phyloP scores from a whole-genome alignment of 2,329 filamentous ascomycete genomes.

The Ambrosiella beaveri region DNA sequence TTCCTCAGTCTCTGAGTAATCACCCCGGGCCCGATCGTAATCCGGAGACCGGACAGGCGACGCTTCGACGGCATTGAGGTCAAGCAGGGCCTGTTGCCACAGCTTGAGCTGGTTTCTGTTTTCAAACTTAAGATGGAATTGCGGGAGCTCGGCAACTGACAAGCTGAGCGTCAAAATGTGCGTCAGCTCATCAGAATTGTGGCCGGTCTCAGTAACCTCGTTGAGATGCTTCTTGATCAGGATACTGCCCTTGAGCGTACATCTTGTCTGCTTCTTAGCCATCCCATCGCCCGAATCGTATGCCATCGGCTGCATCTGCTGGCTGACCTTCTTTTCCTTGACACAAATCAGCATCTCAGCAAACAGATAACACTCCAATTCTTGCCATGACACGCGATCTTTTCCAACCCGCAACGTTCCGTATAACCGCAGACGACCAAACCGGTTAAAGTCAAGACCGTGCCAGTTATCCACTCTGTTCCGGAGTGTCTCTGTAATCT shows the following conservation, averaged over 20 bases:
- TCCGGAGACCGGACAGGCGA: conserved; percentile 52
- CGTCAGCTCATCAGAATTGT: conserved; percentile 41
- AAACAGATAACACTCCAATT: conserved; percentile 91
- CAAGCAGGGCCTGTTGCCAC: conserved; percentile 75
- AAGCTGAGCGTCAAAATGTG: conserved; percentile 76
- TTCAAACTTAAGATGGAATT: conserved; percentile 83
- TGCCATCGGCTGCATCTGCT: conserved; percentile 40
- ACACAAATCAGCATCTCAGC: conserved; percentile 99
- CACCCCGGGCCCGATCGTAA: conserved; percentile 46
- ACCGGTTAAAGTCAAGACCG: conserved; percentile 80
- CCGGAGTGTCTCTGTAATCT: conserved; percentile 71
- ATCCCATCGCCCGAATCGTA: conserved; percentile 30
- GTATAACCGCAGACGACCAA: conserved; percentile 80
- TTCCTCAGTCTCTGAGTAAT: conserved; percentile 64
- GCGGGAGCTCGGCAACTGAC: conserved; percentile 78
- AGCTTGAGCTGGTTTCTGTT: conserved; percentile 69
- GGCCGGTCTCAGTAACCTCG: conserved; percentile 56
- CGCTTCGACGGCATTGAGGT: conserved; percentile 57
- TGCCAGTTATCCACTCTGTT: conserved; percentile 97
- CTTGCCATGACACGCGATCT: conserved; percentile 92
- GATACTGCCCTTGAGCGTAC: conserved; percentile 90
- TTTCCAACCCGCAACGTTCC: conserved; percentile 87
- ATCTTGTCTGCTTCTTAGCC: conserved; percentile 51
- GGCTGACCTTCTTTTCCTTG: conserved; percentile 73
- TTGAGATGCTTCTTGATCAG: conserved; percentile 96